These are phyloP conservation scores for Lentinus tigrinus DNA, from an alignment of 768 basidiomycete genomes.

Conservation along the genomic window DNA sequence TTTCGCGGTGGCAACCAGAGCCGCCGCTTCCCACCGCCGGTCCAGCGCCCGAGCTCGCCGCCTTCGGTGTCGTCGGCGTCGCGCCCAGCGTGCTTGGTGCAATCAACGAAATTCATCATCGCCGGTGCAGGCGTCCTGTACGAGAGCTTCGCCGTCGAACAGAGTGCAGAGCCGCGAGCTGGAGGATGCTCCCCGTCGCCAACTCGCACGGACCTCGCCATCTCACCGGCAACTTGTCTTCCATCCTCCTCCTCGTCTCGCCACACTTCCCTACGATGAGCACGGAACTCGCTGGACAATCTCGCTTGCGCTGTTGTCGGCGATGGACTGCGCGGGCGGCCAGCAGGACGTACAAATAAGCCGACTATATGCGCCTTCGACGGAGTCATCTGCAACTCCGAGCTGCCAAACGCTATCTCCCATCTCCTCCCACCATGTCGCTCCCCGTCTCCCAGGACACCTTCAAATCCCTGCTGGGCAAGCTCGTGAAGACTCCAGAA, in stretches of 20 bases:
- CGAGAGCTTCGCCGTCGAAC: not conserved
- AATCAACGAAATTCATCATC: not conserved
- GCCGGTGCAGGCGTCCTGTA: not conserved
- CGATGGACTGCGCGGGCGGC: not conserved
- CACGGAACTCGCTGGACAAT: not conserved
- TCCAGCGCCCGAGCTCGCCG: not conserved
- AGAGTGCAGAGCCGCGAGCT: not conserved
- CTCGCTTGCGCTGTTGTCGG: not conserved
- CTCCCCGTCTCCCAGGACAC: constrained; percentile 37
- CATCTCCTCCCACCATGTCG: constrained; percentile 23
- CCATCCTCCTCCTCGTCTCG: not conserved
- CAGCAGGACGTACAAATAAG: not conserved
- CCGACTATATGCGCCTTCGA: not conserved
- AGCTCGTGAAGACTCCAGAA: constrained; percentile 78
- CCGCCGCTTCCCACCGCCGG: constrained; percentile 1
- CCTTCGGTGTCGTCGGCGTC: not conserved
- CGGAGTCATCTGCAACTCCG: not conserved
- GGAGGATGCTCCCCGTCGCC: not conserved
- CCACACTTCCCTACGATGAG: not conserved
- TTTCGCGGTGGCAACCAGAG: constrained; percentile 15
- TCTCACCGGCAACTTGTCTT: not conserved
- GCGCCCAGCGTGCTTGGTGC: not conserved
- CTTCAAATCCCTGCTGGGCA: constrained; percentile 78
- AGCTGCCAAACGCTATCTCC: constrained; percentile 2
- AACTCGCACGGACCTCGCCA: not conserved